Percentiles rank a stretch among this genome's conserved stretches.
These are phyloP conservation scores for Candida sp. DNA, from an alignment of 1,139 yeast species.

Conservation along the genomic window DNA sequence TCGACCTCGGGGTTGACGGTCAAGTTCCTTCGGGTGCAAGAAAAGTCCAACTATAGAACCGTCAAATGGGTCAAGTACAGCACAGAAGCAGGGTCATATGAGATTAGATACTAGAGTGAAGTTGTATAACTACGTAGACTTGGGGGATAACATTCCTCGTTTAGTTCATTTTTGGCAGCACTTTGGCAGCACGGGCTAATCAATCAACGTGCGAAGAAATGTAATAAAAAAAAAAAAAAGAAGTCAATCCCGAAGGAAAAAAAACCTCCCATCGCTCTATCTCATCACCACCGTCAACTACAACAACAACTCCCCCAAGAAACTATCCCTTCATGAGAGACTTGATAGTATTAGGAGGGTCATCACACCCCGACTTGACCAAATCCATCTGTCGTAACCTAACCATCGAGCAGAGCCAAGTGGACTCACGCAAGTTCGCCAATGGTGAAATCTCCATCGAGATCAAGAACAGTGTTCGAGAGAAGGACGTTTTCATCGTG, in stretches of 20 bases:
- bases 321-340: constrained; percentile 58
- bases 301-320: constrained; percentile 2
- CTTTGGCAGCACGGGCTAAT: neutral
- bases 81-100: constrained; percentile 80
- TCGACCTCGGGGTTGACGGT: constrained; percentile 81
- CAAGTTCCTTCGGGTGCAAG: constrained; percentile 71
- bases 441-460: constrained; percentile 95
- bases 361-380: constrained; percentile 72
- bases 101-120: constrained; percentile 57
- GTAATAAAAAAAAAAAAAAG: constrained; percentile 4
- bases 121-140: no score
- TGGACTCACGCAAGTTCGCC: constrained; percentile 59
- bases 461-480: constrained; percentile 85
- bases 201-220: constrained; percentile 2
- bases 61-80: constrained; percentile 89
- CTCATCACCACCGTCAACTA: neutral
- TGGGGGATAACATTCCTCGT: no score
- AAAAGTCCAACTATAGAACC: constrained; percentile 67
- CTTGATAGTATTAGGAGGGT: constrained; percentile 77
- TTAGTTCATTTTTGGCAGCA: no score
- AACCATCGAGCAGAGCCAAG: constrained; percentile 64
- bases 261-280: neutral
- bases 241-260: constrained; percentile 2
- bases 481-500: constrained; percentile 88
- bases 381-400: constrained; percentile 65